phyloP scores from a whole-genome alignment of 2,329 filamentous ascomycete genomes.

The Cladophialophora psammophila region DNA sequence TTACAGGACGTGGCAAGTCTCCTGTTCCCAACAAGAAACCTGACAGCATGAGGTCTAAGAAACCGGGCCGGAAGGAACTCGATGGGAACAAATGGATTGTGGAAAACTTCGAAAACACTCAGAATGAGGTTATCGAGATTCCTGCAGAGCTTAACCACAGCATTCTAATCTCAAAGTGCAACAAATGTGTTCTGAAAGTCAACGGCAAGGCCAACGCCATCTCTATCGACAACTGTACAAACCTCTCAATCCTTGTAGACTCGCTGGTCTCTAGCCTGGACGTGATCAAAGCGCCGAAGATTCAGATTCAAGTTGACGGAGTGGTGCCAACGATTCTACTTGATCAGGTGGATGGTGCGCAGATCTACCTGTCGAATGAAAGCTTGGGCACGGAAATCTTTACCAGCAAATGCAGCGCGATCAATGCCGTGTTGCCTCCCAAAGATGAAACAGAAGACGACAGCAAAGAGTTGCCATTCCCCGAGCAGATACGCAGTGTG shows the following conservation, averaged over 20 bases:
- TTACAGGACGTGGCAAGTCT: constrained; percentile 72
- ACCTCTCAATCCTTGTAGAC: constrained; percentile 85
- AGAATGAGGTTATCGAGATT: constrained; percentile 75
- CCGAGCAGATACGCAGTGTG: constrained; percentile 87
- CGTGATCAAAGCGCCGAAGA: constrained; percentile 93
- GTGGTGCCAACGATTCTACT: constrained; percentile 85
- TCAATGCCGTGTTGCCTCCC: constrained; percentile 86
- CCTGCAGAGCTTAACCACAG: constrained; percentile 84
- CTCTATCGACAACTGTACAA: constrained; percentile 86
- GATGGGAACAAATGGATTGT: constrained; percentile 94
- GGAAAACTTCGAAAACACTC: constrained; percentile 86
- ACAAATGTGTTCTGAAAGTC: constrained; percentile 86
- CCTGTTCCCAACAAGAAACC: constrained; percentile 88
- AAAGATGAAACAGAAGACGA: constrained; percentile 73
- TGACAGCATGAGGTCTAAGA: constrained; percentile 83
- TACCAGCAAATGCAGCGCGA: constrained; percentile 82
- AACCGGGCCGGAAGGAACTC: constrained; percentile 78
- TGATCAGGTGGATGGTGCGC: constrained; percentile 90
- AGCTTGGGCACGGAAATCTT: constrained; percentile 82
- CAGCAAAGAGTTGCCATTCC: constrained; percentile 84
- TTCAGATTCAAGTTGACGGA: constrained; percentile 90
- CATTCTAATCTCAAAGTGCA: constrained; percentile 89
- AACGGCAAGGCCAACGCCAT: constrained; percentile 97
- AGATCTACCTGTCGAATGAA: constrained; percentile 83
- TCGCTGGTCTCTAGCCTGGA: constrained; percentile 90